Base-by-base conservation (phyloP, 345 rosid species). In the Melastoma malabathricum region DNA sequence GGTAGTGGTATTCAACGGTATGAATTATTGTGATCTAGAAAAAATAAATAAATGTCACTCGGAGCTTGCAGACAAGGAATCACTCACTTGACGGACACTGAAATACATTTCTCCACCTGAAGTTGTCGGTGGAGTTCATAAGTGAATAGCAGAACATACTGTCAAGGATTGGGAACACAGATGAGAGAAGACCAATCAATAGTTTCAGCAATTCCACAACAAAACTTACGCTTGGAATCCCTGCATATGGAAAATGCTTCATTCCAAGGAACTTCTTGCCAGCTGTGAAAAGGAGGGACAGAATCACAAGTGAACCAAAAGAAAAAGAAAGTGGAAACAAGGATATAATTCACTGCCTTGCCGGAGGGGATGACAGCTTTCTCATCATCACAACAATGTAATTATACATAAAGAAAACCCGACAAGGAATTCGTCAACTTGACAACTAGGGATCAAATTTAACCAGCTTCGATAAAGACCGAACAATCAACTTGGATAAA, bases 81-180 rank as follows among this genome's bases (percentile, higher is more conserved):
- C 41, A 60, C 84, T 13, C 84, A 92, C 98, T 61, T 69, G 57
- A 87, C 84, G 64, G 95, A 80, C 65, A 87, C 49, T 14, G 55
- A 80, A 58, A 50, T 59, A 53, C 76, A 69, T 55, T 71, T 53
- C 67, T 82, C 84, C 15, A 64, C 62, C 58, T 48, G 54, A 59
- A 82, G 74, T 48, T 68, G 78, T 67, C 64, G 78, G 59, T 82
- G 90, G 55, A 92, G 84, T 72, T 81, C 77, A 51, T 84, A 80
- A 1, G 98, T 64, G 79, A 84, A 80, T 44, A 92, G 76, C 63
- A 84, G 65, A 41, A 82, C 58, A 67, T 45, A 82, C 97, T 92
- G 66, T 64, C 38, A 47, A 66, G 44, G 62, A 69, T 58, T 31
- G 59, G 60, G 41, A 48, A 5, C 45, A 48, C 57, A 48, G 29